A percentile compares a stretch with the other conserved stretches of the same genome.
Conservation (phyloP, 2,329 filamentous ascomycete genomes). For the Diaporthe humulicola region DNA sequence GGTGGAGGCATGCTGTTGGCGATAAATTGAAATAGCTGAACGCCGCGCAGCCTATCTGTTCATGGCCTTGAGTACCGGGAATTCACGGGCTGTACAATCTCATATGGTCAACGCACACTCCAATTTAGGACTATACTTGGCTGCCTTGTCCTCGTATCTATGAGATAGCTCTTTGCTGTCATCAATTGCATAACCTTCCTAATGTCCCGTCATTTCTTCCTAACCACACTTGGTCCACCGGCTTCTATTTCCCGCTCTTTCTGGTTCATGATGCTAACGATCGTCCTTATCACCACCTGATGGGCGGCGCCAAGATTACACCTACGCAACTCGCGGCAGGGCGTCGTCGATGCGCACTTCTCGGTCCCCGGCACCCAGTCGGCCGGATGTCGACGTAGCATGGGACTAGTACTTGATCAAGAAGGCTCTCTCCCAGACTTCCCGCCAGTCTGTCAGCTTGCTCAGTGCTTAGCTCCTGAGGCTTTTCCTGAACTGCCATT, state of each 20-base stretch:
- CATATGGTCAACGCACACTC: neutral
- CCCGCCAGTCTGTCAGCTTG: no score
- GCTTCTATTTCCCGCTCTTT: neutral
- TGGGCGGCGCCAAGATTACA: neutral
- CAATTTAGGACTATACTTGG: neutral
- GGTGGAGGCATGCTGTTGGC: neutral
- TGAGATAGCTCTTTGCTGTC: neutral
- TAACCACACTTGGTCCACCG: no score
- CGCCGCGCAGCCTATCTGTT: neutral
- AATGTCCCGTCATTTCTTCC: neutral
- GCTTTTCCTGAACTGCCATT: neutral
- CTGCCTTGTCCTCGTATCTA: neutral
- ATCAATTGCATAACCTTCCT: neutral
- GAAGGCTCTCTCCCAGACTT: neutral
- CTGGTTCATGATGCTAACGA: no score
- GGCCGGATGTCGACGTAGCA: neutral
- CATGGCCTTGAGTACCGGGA: neutral
- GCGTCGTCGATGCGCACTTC: neutral
- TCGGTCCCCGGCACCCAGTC: neutral
- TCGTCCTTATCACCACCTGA: neutral
- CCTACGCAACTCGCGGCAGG: neutral
- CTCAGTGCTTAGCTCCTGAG: neutral
- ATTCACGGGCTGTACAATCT: neutral
- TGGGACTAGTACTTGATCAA: neutral
- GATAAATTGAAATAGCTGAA: neutral